Evolutionary conservation across 805 yeast species (phyloP), one percentile per base, ranked within the genome.

Genomic region (Yamadazyma philogaea): DNA sequence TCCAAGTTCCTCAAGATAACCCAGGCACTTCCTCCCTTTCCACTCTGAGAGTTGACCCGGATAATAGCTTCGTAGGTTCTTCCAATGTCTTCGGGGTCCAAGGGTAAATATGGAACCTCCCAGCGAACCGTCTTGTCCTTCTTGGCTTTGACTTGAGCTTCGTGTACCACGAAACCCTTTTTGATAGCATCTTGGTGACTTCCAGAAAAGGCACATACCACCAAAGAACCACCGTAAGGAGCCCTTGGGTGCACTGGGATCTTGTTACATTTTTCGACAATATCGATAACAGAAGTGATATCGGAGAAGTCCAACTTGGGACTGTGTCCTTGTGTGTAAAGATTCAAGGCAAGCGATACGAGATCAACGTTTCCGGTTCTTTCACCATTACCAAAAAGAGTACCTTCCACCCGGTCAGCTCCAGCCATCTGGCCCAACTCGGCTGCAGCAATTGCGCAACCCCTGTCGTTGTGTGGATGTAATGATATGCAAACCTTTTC

Each of bases 1-100:
- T 83, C 91, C 61, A 87, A 73, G 51, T 78, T 76, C 50, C 87
- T 75, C 57, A 86, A 71, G 56, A 86, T 83, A 51, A 87, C 82
- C 93, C 95, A 86, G 5, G 95, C 87, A 8, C 91, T 84, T 51
- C 95, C 95, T 55, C 95, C 95, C 66, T 86, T 86, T 48, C 95
- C 95, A 19, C 87, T 78, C 66, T 86, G 95, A 10, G 93, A 85
- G 65, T 86, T 86, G 60, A 86, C 93, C 58, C 95, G 79, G 53
- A 86, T 86, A 43, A 87, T 85, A n/a, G 95, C 93, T 64, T 87
- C 95, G 66, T 87, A 87, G n/a, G 84, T 84, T 61, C 93, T 78
- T 39, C 95, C 95, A 54, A 86, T 82, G 60, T 87, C 95, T 52
- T 77, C 72, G 35, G 95, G 95, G 59, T 86, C 95, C 56, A 87